Evolutionary conservation across 2,329 filamentous ascomycete genomes (phyloP), one percentile per base, ranked within the genome.

Genomic region (Talaromyces sp.): DNA sequence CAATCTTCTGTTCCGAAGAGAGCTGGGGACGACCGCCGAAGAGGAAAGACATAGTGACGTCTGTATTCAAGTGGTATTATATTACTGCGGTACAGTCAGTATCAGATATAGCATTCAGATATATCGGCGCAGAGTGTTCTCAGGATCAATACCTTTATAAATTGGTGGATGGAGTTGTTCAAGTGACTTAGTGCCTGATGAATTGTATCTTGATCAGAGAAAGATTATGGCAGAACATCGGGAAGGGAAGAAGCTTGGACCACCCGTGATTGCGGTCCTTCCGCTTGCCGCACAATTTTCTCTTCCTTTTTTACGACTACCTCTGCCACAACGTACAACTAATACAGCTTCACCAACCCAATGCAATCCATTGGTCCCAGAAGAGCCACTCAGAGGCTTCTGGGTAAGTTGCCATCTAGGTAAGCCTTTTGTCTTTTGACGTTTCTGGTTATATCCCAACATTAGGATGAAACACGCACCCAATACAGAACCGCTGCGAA

Each of bases 1-100:
- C 91, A 79, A 99, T 95, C 87, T 98, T 99, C 85, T 98, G 91
- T 79, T 92, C 93, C 75, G 93, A 97, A 69, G 92, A 90, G 77
- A 93, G 90, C 83, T 97, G 92, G 68, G 92, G 91, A 71, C 87
- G 84, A 65, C 82, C 82, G 76, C 90, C 87, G 76, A 89, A 89
- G 72, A 91, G 85, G 82, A 90, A 90, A 69, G 88, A 90, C 89
- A 91, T 91, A 41, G 39, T 65, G 48, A 61, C 35, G 48, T 58
- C 39, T 35, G 19, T 27, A 22, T 24, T 59, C 56, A n/a, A 31
- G 35, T n/a, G 47, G 4, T 16, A 27, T 37, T 16, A 45, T 56
- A 24, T 37, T 59, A 33, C 56, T 59, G 6, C n/a, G 14, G 2
- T 27, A 3, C 10, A 3, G 37, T 59, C 22, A 59, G 39, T 19